Base-by-base conservation (phyloP, 2,329 filamentous ascomycete species). In the Penicillium sp. region DNA sequence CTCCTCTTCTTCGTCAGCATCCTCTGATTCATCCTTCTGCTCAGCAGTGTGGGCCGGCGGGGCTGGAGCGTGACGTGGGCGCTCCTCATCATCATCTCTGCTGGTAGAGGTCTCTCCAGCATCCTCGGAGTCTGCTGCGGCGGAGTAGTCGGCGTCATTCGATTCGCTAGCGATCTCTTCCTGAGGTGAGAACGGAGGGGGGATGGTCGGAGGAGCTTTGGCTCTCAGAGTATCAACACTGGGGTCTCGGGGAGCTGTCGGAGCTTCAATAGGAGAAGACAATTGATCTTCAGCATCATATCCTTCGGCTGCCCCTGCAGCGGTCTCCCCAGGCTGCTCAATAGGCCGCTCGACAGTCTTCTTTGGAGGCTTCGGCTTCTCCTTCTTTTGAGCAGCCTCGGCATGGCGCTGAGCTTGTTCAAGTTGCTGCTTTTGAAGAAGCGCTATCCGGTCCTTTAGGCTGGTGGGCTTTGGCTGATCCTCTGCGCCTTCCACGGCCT, bases 361-460 rank as follows among this genome's bases (percentile, higher is more conserved):
- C 68, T 85, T 87, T 1, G 82, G 79, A 26, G 86, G 85, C 51
- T 87, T 95, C 11, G 90, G 87, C 75, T 96, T 96, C 67, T 95
- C 91, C 72, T 95, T 93, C 77, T 89, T 95, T 53, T 87, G 81
- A 20, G 82, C 81, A 15, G 88, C 85, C 35, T 94, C 90, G 7
- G 89, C 89, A 74, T 93, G 89, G 50, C 92, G 83, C 59, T 88
- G 83, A 5, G 92, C 90, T 70, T 94, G 90, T 69, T 97, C 94
- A 70, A 90, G 80, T 74, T 99, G 94, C 72, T 97, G 92, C 70
- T 90, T 93, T 73, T 99, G 94, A 15, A 99, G 80, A 50, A 96
- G 79, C 26, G 94, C 94, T 76, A 99, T 97, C 59, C 94, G 85
- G 73, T 99, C 94, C 75, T 97, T 99, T 58, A 99, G 74, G 64